These are phyloP conservation scores for Cystofilobasidium ferigula DNA, from an alignment of 768 basidiomycete species.

Conservation along the genomic window DNA sequence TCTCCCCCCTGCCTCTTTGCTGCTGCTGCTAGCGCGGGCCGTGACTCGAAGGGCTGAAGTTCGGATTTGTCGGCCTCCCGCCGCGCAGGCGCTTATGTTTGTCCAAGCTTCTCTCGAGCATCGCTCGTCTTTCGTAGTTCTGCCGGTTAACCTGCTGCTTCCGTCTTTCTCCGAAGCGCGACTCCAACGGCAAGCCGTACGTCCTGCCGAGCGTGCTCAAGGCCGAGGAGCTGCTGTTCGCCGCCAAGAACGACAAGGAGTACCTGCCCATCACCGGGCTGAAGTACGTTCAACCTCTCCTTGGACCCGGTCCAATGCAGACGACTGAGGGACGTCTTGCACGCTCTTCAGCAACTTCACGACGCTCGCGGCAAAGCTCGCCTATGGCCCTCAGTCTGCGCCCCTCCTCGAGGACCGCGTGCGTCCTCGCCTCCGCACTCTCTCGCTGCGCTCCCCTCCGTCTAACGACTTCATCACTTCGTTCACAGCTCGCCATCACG, in stretches of 20 bases:
- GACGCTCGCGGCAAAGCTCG: constrained; percentile 73
- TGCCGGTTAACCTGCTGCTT: neutral
- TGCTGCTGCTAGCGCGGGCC: neutral
- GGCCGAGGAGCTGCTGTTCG: constrained; percentile 65
- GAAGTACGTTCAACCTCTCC: constrained; percentile 19
- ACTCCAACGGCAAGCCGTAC: constrained; percentile 88
- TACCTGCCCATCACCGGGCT: constrained; percentile 93
- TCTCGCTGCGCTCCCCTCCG: neutral
- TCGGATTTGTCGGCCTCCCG: neutral
- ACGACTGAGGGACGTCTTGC: neutral
- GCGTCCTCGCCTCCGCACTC: constrained; percentile 23
- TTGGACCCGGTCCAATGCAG: neutral
- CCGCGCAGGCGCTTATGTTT: constrained; percentile 22
- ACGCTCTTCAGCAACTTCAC: constrained; percentile 52
- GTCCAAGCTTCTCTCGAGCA: neutral
- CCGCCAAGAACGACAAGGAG: constrained; percentile 73
- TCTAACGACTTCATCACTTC: too few species aligned
- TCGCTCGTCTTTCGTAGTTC: neutral
- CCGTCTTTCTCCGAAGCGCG: constrained; percentile 43
- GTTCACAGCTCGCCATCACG: constrained; percentile 59
- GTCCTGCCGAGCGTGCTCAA: constrained; percentile 79
- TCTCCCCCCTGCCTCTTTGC: neutral
- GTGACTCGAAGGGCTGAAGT: neutral
- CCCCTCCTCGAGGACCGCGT: constrained; percentile 56
- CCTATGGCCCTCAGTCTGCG: constrained; percentile 70